Percentiles rank a stretch among this genome's conserved stretches.
Conservation (phyloP, 352 stramenopile genomes). For the Phytophthora palmivora region DNA sequence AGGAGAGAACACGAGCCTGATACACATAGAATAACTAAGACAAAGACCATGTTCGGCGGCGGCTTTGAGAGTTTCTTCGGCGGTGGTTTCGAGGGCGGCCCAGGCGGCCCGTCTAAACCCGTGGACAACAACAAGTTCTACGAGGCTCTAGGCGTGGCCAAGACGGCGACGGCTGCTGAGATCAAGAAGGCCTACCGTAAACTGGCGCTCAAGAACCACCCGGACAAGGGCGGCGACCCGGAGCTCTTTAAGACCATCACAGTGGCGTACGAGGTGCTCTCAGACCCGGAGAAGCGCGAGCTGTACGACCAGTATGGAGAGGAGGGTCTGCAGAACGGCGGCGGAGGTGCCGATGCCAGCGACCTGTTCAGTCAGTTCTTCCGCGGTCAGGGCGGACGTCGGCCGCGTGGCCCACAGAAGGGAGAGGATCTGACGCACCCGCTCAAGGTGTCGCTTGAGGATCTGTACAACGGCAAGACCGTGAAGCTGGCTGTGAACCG, state of each 20-base stretch:
- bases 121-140: slow-evolving; percentile 92
- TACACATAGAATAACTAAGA: slow-evolving; percentile 32
- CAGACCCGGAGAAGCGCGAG: slow-evolving; percentile 91
- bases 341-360: slow-evolving; percentile 66
- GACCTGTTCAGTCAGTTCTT: slow-evolving; percentile 99
- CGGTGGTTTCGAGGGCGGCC: slow-evolving; percentile 68
- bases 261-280: slow-evolving; percentile 97
- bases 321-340: slow-evolving; percentile 96
- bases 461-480: slow-evolving; percentile 99
- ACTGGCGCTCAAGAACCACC: slow-evolving; percentile 95
- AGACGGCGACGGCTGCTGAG: slow-evolving; percentile 82
- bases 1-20: slow-evolving; percentile 23
- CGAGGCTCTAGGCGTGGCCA: slow-evolving; percentile 86
- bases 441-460: slow-evolving; percentile 97
- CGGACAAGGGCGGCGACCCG: slow-evolving; percentile 98
- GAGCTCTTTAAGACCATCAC: slow-evolving; percentile 96
- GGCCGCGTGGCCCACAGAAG: slow-evolving; percentile 91
- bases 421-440: slow-evolving; percentile 96
- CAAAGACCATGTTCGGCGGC: slow-evolving; percentile 73
- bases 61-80: slow-evolving; percentile 90
- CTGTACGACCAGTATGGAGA: slow-evolving; percentile 97
- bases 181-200: slow-evolving; percentile 94
- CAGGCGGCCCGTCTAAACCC: slow-evolving; percentile 57
- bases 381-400: slow-evolving; percentile 72
- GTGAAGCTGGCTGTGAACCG: slow-evolving; percentile 97